Evolutionary conservation across 805 yeast species (phyloP).

Genomic region (Candida sithepensis): DNA sequence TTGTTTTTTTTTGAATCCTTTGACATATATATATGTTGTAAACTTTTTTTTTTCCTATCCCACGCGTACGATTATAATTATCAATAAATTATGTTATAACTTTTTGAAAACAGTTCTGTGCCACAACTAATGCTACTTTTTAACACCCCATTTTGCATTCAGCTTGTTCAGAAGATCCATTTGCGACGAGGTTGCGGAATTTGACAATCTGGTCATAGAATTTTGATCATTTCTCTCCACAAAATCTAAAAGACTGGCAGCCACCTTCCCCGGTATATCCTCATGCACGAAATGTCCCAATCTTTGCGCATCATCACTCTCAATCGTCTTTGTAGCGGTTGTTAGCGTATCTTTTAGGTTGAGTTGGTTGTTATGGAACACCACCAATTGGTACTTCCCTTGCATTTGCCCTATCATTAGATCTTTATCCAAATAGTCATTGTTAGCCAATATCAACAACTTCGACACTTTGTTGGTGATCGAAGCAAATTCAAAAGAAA

Average conservation of each 20-base stretch:
- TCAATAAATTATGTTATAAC: too few relatives aligned
- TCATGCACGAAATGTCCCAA: conserved; percentile 96
- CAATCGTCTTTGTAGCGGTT: conserved; percentile 21
- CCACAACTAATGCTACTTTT: conserved; percentile 9
- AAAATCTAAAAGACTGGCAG: conserved; percentile 50
- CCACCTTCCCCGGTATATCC: conserved; percentile 71
- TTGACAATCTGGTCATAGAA: conserved; percentile 34
- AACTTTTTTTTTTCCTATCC: neutral
- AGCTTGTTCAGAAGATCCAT: conserved; percentile 26
- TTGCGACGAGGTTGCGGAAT: conserved; percentile 16
- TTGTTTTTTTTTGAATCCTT: neutral
- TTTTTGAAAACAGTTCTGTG: neutral
- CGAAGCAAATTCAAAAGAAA: conserved; percentile 50
- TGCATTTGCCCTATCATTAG: conserved; percentile 97
- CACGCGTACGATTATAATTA: too few relatives aligned
- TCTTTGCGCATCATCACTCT: conserved; percentile 35
- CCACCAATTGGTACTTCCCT: conserved; percentile 88
- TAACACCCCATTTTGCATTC: conserved; percentile 33
- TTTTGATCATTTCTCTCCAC: conserved; percentile 40
- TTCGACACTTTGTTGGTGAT: conserved; percentile 49
- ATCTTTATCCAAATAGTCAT: conserved; percentile 80
- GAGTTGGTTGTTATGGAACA: conserved; percentile 43
- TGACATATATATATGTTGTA: neutral
- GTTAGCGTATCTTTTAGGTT: conserved; percentile 19
- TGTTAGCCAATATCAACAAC: conserved; percentile 78